Evolutionary conservation across 495 filamentous ascomycete genomes (phyloP), one percentile per base, ranked within the genome.

Genomic region (Apiosordaria backusii): DNA sequence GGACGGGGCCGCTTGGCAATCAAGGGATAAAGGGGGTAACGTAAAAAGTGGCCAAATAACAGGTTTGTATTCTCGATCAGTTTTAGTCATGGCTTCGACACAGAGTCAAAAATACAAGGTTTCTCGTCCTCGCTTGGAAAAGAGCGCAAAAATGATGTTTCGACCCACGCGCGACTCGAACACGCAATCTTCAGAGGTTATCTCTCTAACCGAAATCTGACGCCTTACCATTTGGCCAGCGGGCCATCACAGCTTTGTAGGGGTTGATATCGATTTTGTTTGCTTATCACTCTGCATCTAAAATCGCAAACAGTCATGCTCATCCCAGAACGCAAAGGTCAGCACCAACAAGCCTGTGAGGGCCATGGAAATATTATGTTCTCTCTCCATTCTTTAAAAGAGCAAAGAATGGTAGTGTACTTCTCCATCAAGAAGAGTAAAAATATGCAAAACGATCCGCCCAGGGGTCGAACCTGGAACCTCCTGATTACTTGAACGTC

Each of bases 121-220:
- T 7, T 45, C 35, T 59, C 4, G 5, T 7, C 57, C 57, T 27
- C 22, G 4, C 16, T 53, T 53, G 23, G 55, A 25, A 19, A 4
- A 18, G 21, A 9, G 21, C 7, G 57, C 21, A 59, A 59, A 59
- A 59, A 18, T 25, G 26, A 59, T 13, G 10, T 55, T 55, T 4
- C 57, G 57, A 59, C 57, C 57, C 57, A 59, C 57, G 57, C 25
- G 57, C 57, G 57, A 27, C 57, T 59, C 57, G 25, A 59, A 59
- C 57, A 27, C 57, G 21, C 21, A 59, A 27, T 59, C 25, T 63
- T 50, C 35, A 50, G 50, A 64, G 53, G 35, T 45, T 1, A 21
- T 27, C 55, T 50, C 52, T 35, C n/a, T 18, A 29, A 54, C 54
- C 63, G 53, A 26, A 22, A 27, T 64, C 53, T 27, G 54, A 35